phyloP scores from a whole-genome alignment of 2,329 filamentous ascomycete genomes.

The Macrophomina tecta region DNA sequence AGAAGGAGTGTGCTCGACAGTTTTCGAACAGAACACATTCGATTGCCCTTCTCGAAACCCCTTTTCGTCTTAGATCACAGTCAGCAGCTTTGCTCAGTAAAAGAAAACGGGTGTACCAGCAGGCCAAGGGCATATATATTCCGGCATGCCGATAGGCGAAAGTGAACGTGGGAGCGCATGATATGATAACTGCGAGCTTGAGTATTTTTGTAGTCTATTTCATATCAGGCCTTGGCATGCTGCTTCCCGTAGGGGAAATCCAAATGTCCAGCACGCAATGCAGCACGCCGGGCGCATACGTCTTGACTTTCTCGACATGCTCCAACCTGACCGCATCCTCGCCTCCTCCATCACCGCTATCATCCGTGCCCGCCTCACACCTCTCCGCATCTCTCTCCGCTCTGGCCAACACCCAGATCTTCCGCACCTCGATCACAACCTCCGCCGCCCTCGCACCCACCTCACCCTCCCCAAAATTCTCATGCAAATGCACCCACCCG shows the following conservation, averaged over 20 bases:
- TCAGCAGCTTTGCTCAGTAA: too few relatives aligned
- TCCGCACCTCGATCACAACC: conserved; percentile 50
- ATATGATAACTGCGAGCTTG: too few relatives aligned
- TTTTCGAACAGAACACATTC: too few relatives aligned
- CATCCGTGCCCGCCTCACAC: background rate
- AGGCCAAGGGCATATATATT: too few relatives aligned
- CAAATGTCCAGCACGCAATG: conserved; percentile 66
- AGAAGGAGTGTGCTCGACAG: too few relatives aligned
- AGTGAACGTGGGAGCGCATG: too few relatives aligned
- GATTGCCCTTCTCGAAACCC: too few relatives aligned
- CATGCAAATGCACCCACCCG: conserved; percentile 67
- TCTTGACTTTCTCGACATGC: conserved; percentile 61
- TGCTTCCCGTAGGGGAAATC: conserved; percentile 30
- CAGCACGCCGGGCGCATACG: conserved; percentile 66
- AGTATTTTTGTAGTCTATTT: too few relatives aligned
- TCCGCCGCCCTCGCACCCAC: conserved; percentile 35
- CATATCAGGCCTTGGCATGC: too few relatives aligned
- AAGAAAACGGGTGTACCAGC: too few relatives aligned
- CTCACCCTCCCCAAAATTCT: conserved; percentile 58
- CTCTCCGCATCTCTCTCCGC: conserved; percentile 44
- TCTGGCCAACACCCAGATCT: conserved; percentile 45
- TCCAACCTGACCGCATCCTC: conserved; percentile 48
- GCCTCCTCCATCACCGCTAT: background rate
- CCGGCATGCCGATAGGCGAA: too few relatives aligned
- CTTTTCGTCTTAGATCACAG: too few relatives aligned